Conservation (phyloP, 2,329 filamentous ascomycete species). For the Diplocarpon rosae region DNA sequence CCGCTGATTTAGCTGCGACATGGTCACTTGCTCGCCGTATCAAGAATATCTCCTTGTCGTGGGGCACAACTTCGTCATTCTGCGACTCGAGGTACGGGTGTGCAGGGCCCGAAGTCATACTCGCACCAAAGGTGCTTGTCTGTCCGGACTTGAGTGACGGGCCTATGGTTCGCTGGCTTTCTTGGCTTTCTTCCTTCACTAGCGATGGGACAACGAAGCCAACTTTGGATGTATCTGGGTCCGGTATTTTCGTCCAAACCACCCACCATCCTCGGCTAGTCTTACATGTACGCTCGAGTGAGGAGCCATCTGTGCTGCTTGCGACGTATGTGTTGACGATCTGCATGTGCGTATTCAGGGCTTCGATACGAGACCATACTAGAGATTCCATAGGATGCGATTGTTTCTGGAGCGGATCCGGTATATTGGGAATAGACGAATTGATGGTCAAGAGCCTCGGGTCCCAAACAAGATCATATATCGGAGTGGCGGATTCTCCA, state of each 20-base stretch:
- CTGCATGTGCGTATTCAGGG: constrained; percentile 53
- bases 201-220: neutral
- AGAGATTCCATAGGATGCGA: constrained; percentile 17
- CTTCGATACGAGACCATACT: constrained; percentile 49
- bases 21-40: constrained; percentile 50
- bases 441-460: constrained; percentile 43
- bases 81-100: constrained; percentile 22
- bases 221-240: constrained; percentile 21
- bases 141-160: constrained; percentile 3
- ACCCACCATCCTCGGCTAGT: constrained; percentile 60
- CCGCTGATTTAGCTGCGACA: constrained; percentile 6
- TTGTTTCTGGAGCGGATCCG: constrained; percentile 33
- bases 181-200: constrained; percentile 8
- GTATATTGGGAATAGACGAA: constrained; percentile 57
- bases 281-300: constrained; percentile 52
- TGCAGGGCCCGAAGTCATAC: constrained; percentile 19
- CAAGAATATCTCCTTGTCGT: constrained; percentile 49
- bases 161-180: constrained; percentile 1
- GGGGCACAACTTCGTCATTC: constrained; percentile 1
- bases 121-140: constrained; percentile 12
- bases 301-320: constrained; percentile 33
- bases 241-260: constrained; percentile 50
- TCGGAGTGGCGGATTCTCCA: constrained; percentile 27
- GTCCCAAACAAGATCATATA: constrained; percentile 56
- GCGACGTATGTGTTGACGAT: constrained; percentile 45